Evolutionary conservation across 208 protist genomes (phyloP), one percentile per base, ranked within the genome.

Genomic region (Wallacemonas collosoma): DNA sequence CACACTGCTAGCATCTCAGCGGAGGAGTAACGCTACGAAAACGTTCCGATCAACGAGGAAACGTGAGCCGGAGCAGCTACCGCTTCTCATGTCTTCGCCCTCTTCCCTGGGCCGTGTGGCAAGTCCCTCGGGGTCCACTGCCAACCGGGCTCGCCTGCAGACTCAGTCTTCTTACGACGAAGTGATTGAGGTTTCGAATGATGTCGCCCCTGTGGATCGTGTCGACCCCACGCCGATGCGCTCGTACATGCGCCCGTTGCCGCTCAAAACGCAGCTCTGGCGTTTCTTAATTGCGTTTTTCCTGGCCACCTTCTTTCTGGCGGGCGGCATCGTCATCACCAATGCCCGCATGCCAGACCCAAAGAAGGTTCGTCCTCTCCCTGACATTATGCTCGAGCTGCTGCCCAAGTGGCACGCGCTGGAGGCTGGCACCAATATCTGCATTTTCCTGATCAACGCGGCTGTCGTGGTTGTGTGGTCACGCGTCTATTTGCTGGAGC

Each of bases 321-420:
- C 86, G 2, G 79, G 48, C 2, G 86, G 87, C 12, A 71, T 97
- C 17, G 26, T 91, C 9, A 62, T 97, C 15, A 91, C 92, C 0
- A 86, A 95, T 71, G 79, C 15, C 50, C 87, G 90, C 1, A 97
- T 97, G 92, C 92, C 92, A 6, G 75, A 90, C 36, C 91, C 91
- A 4, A 38, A 81, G 48, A 17, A 78, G 15, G 81, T 87, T 58
- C 75, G 57, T 3, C 88, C 83, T 17, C 81, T 97, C 44, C 89
- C 89, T 11, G 92, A 97, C 57, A 68, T 95, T 38, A 58, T 86
- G 26, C 82, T 95, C 45, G 88, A 97, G 48, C 53, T 82, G 53
- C 73, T 94, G 40, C 81, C 85, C 26, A 85, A 87, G 51, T 60
- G 93, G 61, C 36, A 43, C 0, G 73, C 41, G 58, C 9, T 94